A percentile compares a stretch with the other conserved stretches of the same genome.
These are phyloP conservation scores for Thalassiosira mediterranea DNA, from an alignment of 352 stramenopile genomes.

Conservation along the genomic window DNA sequence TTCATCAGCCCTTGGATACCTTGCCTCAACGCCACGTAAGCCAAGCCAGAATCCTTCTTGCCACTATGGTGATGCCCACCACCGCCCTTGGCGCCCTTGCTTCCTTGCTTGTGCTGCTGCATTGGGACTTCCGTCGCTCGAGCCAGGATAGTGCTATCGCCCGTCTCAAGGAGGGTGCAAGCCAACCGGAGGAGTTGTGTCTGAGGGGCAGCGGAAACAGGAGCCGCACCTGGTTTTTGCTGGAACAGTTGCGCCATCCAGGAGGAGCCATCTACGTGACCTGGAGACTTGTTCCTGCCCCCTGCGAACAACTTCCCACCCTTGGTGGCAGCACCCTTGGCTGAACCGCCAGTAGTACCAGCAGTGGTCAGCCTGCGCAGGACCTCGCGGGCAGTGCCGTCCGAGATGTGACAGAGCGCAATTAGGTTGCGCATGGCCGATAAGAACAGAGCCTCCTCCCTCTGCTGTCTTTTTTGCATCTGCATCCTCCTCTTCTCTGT, in stretches of 20 bases:
- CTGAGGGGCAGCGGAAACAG: conserved; percentile 10
- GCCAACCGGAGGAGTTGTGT: conserved; percentile 43
- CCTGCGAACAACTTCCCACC: conserved; percentile 13
- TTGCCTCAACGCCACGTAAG: conserved; percentile 34
- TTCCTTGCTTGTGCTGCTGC: conserved; percentile 10
- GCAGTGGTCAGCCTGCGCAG: conserved; percentile 26
- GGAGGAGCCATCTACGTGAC: not conserved
- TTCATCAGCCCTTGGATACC: conserved; percentile 33
- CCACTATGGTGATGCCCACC: conserved; percentile 16
- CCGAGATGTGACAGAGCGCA: conserved; percentile 41
- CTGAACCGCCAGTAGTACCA: not conserved
- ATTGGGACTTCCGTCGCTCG: conserved; percentile 23
- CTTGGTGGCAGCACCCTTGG: not conserved
- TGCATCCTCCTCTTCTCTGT: conserved; percentile 4
- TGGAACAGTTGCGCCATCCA: conserved; percentile 51
- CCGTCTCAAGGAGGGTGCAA: conserved; percentile 49
- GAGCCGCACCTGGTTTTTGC: not conserved
- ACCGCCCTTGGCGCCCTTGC: conserved; percentile 6
- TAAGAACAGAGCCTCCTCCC: conserved; percentile 28
- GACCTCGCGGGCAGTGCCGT: conserved; percentile 50
- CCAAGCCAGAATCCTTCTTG: conserved; percentile 22
- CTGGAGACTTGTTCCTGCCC: conserved; percentile 3
- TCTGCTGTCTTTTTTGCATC: conserved; percentile 15
- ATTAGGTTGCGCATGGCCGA: conserved; percentile 38
- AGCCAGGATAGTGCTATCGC: conserved; percentile 39